A percentile compares a stretch with the other conserved stretches of the same genome.
These are phyloP conservation scores for Flaveria bidentis DNA, from an alignment of 129 eudicot species.

Conservation along the genomic window DNA sequence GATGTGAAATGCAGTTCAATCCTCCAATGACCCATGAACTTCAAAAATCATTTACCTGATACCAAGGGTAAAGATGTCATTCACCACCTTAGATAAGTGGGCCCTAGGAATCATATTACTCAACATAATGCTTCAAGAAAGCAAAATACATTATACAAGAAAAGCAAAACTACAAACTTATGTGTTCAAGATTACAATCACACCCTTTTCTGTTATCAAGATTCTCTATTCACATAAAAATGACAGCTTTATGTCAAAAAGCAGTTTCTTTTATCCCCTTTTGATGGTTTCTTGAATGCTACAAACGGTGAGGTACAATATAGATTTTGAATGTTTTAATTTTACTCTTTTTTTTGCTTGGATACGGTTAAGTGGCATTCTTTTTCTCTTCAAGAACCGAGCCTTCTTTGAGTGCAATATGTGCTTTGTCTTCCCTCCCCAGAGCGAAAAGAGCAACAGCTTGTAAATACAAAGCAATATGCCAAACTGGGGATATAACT, in stretches of 20 bases:
- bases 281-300: conserved; percentile 22
- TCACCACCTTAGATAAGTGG: conserved; percentile 11
- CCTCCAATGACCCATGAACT: conserved; percentile 1
- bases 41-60: conserved; percentile 28
- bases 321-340: conserved; percentile 12
- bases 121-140: conserved; percentile 39
- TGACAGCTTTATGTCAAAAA: conserved; percentile 23
- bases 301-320: conserved; percentile 5
- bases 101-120: conserved; percentile 24
- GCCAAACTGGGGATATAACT: conserved; percentile 83
- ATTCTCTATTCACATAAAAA: conserved; percentile 20
- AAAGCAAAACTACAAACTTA: conserved; percentile 28
- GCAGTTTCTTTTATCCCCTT: neutral
- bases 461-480: conserved; percentile 73
- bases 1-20: conserved; percentile 20
- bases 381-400: conserved; percentile 71
- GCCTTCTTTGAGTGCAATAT: conserved; percentile 71
- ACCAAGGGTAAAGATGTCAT: conserved; percentile 26
- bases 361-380: conserved; percentile 26
- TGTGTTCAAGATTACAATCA: conserved; percentile 10
- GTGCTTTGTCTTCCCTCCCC: conserved; percentile 77
- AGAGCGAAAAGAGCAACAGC: conserved; percentile 66
- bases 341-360: neutral
- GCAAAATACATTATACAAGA: conserved; percentile 21
- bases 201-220: conserved; percentile 26